phyloP scores from a whole-genome alignment of 208 protist genomes.

The Leishmania turanica region DNA sequence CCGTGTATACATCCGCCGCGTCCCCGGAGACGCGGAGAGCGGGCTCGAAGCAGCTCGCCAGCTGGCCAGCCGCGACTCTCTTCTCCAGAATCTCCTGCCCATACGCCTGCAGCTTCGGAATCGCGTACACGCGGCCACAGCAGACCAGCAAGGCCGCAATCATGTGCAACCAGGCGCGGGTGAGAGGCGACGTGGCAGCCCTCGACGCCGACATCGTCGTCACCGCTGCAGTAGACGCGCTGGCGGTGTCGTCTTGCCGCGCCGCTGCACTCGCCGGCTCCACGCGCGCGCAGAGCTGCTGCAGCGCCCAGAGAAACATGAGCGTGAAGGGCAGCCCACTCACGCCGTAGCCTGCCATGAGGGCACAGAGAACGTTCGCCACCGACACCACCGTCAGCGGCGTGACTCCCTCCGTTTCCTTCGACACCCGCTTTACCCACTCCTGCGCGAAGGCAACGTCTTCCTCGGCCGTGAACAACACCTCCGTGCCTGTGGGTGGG shows the following conservation, averaged over 20 bases:
- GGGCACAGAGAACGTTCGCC: slow-evolving; percentile 51
- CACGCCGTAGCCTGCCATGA: slow-evolving; percentile 56
- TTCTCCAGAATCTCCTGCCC: slow-evolving; percentile 48
- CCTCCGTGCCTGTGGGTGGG: not conserved
- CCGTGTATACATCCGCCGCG: slow-evolving; percentile 28
- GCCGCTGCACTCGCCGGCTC: slow-evolving; percentile 13
- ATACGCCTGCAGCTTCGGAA: slow-evolving; percentile 58
- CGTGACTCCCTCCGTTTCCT: slow-evolving; percentile 30
- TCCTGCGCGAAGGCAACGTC: slow-evolving; percentile 60
- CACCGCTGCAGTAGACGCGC: slow-evolving; percentile 3
- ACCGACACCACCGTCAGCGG: slow-evolving; percentile 62
- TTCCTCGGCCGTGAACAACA: slow-evolving; percentile 47
- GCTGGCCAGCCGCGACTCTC: slow-evolving; percentile 39
- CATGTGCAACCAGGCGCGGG: slow-evolving; percentile 76
- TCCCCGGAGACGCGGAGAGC: slow-evolving; percentile 11
- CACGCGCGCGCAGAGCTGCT: slow-evolving; percentile 38
- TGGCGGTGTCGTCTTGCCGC: slow-evolving; percentile 14
- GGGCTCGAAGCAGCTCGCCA: slow-evolving; percentile 50
- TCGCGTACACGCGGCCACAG: slow-evolving; percentile 40
- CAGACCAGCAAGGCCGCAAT: slow-evolving; percentile 48
- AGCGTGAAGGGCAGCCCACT: slow-evolving; percentile 58
- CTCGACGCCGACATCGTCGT: slow-evolving; percentile 21
- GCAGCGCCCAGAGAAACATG: slow-evolving; percentile 46
- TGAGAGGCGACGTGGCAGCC: slow-evolving; percentile 35
- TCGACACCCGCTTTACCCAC: slow-evolving; percentile 46